Percentiles rank a stretch among this genome's conserved stretches.
These are phyloP conservation scores for Fusarium acutatum DNA, from an alignment of 2,329 filamentous ascomycete species.

Conservation along the genomic window DNA sequence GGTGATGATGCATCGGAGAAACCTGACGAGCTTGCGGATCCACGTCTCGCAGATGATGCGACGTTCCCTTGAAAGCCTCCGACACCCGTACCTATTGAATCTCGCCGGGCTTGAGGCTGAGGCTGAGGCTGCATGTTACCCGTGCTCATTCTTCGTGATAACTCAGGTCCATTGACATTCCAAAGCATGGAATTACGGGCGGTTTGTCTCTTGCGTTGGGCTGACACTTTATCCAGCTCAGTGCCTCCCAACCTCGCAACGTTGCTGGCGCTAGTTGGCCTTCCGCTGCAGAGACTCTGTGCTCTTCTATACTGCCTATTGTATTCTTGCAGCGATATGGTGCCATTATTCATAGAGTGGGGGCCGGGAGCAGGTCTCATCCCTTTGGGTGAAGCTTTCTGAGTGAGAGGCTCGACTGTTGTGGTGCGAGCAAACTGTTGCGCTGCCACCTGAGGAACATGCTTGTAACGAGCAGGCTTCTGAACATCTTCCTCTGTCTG, in stretches of 20 bases:
- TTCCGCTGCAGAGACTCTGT: slow-evolving; percentile 45
- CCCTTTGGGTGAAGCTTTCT: slow-evolving; percentile 52
- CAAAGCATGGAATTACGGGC: slow-evolving; percentile 46
- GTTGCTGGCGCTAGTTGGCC: slow-evolving; percentile 49
- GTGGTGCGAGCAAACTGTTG: slow-evolving; percentile 64
- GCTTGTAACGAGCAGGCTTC: slow-evolving; percentile 50
- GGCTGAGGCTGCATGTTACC: slow-evolving; percentile 42
- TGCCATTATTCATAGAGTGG: slow-evolving; percentile 33
- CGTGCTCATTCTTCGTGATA: slow-evolving; percentile 50
- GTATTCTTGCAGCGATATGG: slow-evolving; percentile 47
- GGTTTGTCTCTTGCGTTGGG: slow-evolving; percentile 7
- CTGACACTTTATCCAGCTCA: slow-evolving; percentile 42
- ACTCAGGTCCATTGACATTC: slow-evolving; percentile 8
- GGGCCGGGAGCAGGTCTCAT: slow-evolving; percentile 45
- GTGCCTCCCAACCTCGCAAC: slow-evolving; percentile 49
- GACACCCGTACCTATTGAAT: slow-evolving; percentile 11
- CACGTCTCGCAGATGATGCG: slow-evolving; percentile 3
- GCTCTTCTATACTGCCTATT: slow-evolving; percentile 48
- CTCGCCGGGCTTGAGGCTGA: slow-evolving; percentile 7
- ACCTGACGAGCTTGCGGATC: slow-evolving; percentile 29
- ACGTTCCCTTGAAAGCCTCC: slow-evolving; percentile 13
- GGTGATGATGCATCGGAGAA: slow-evolving; percentile 29
- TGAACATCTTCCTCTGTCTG: slow-evolving; percentile 21
- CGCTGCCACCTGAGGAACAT: slow-evolving; percentile 64
- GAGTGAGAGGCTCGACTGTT: slow-evolving; percentile 50